phyloP scores from a whole-genome alignment of 1,284 basidiomycete species.

The Puccinia triticina region DNA sequence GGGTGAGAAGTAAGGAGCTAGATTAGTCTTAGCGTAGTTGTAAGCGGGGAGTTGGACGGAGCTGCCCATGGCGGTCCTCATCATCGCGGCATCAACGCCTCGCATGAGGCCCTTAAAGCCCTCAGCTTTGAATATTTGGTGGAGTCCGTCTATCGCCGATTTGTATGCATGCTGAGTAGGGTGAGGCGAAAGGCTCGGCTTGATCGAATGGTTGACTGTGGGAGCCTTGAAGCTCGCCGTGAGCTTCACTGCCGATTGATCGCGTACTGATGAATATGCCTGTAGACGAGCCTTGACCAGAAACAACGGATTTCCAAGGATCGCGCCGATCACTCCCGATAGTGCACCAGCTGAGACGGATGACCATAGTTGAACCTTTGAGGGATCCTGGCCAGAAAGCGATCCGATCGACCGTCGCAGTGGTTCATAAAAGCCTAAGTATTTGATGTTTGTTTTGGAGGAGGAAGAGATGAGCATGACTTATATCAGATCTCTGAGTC shows the following conservation, averaged over 20 bases:
- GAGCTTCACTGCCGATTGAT: background rate
- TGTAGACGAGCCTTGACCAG: slow-evolving; percentile 97
- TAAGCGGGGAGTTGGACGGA: slow-evolving; percentile 94
- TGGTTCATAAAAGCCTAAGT: slow-evolving; percentile 88
- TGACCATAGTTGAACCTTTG: slow-evolving; percentile 52
- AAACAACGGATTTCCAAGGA: slow-evolving; percentile 90
- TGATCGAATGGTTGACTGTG: slow-evolving; percentile 73
- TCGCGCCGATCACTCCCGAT: slow-evolving; percentile 65
- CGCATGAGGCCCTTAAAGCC: slow-evolving; percentile 77
- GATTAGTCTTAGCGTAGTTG: slow-evolving; percentile 81
- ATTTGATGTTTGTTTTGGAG: background rate
- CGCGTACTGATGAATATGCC: slow-evolving; percentile 62
- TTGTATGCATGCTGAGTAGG: slow-evolving; percentile 91
- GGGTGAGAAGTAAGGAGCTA: slow-evolving; percentile 62
- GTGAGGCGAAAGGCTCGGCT: slow-evolving; percentile 77
- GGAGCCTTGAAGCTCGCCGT: background rate
- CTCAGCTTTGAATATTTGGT: slow-evolving; percentile 77
- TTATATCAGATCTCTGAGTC: background rate
- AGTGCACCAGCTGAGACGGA: slow-evolving; percentile 54
- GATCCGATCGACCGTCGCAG: slow-evolving; percentile 66
- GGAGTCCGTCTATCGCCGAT: slow-evolving; percentile 76
- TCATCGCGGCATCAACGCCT: slow-evolving; percentile 88
- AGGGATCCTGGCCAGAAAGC: slow-evolving; percentile 39
- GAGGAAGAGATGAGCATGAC: background rate
- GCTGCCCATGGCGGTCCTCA: slow-evolving; percentile 91